Percentiles rank a stretch among this genome's conserved stretches.
These are phyloP conservation scores for Friedmanniomyces simplex DNA, from an alignment of 495 filamentous ascomycete genomes.

Conservation along the genomic window DNA sequence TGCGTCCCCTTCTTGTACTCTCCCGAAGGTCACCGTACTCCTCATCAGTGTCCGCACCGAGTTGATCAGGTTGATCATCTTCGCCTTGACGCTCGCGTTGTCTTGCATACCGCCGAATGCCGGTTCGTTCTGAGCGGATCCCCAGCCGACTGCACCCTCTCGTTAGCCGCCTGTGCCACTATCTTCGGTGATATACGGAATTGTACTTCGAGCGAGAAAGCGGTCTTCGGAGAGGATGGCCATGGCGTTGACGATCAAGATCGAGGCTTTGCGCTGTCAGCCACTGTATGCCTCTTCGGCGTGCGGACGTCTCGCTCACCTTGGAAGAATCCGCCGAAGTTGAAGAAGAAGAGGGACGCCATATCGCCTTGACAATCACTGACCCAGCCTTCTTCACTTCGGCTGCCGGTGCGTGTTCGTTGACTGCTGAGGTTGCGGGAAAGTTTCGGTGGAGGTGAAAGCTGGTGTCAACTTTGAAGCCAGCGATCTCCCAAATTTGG, in stretches of 20 bases:
- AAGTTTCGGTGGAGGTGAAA: not conserved
- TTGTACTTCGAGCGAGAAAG: constrained; percentile 87
- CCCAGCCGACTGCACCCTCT: constrained; percentile 62
- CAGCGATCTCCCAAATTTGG: not conserved
- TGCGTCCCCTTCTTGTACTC: not conserved
- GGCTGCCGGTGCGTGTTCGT: not conserved
- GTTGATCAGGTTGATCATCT: constrained; percentile 78
- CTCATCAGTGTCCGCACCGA: constrained; percentile 89
- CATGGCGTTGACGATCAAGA: constrained; percentile 89
- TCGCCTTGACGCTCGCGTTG: constrained; percentile 70
- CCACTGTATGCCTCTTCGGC: not conserved
- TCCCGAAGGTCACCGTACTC: constrained; percentile 50
- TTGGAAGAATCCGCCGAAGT: constrained; percentile 61
- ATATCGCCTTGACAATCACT: not conserved
- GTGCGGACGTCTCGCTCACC: constrained; percentile 36
- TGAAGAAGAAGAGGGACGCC: constrained; percentile 47
- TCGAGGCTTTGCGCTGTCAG: constrained; percentile 44
- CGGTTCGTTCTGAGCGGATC: constrained; percentile 50
- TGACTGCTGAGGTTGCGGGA: not conserved
- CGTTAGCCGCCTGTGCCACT: not conserved
- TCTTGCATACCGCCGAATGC: constrained; percentile 59
- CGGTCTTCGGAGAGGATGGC: constrained; percentile 95
- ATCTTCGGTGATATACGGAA: not conserved
- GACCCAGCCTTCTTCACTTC: not conserved
- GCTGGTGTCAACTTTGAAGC: constrained; percentile 1